Evolutionary conservation across 148 eudicot species (phyloP).

Genomic region (Nepenthes mirabilis): DNA sequence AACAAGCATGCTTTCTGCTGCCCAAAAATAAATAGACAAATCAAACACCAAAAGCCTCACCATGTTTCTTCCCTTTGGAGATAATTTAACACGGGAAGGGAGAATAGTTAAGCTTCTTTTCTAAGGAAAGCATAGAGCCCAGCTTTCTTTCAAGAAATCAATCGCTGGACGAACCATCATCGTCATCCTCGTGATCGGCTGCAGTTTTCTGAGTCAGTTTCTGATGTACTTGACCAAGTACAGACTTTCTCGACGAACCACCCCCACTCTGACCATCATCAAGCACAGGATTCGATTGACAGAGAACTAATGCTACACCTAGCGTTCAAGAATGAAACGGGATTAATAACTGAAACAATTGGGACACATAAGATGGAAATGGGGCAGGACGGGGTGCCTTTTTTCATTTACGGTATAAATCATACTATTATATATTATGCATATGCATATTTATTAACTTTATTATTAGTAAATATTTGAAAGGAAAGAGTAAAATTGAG

Average conservation of each 20-base stretch:
- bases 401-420: too few species aligned
- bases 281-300: slow-evolving; percentile 88
- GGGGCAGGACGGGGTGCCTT: background rate
- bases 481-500: too few species aligned
- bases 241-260: slow-evolving; percentile 49
- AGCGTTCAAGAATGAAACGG: slow-evolving; percentile 2
- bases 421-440: too few species aligned
- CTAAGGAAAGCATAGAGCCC: background rate
- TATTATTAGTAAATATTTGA: too few species aligned
- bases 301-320: slow-evolving; percentile 84
- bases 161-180: slow-evolving; percentile 67
- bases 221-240: slow-evolving; percentile 55
- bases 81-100: too few species aligned
- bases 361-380: background rate
- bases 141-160: slow-evolving; percentile 3
- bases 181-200: slow-evolving; percentile 53
- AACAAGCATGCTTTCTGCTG: too few species aligned
- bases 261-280: slow-evolving; percentile 63
- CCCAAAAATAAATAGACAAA: too few species aligned
- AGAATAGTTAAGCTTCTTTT: too few species aligned
- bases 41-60: too few species aligned
- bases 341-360: background rate
- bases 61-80: too few species aligned
- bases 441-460: too few species aligned
- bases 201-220: slow-evolving; percentile 62